phyloP scores from a whole-genome alignment of 345 rosid genomes.

The Populus ilicifolia region DNA sequence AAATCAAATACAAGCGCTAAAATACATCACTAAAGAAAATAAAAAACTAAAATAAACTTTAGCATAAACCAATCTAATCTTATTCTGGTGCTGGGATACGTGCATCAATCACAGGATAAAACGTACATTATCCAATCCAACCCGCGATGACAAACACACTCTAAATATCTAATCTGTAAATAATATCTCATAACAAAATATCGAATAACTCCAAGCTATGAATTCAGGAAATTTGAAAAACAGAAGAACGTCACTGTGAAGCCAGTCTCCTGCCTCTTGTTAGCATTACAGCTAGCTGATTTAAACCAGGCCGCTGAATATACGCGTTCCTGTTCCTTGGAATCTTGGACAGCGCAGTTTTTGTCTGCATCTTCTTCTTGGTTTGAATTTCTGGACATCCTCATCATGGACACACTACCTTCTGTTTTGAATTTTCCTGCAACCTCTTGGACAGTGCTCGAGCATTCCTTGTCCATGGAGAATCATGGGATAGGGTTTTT shows the following conservation, averaged over 20 bases:
- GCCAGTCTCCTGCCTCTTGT: not conserved
- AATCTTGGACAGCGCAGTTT: not conserved
- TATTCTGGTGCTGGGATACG: no score
- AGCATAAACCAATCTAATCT: no score
- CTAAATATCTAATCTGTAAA: not conserved
- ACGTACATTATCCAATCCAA: no score
- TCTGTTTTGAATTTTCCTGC: not conserved
- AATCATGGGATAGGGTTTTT: no score
- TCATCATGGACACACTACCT: not conserved
- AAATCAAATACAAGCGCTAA: no score
- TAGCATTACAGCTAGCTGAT: not conserved
- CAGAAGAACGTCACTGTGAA: not conserved
- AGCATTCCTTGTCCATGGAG: not conserved
- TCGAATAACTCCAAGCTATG: not conserved
- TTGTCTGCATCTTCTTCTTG: not conserved
- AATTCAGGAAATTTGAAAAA: not conserved
- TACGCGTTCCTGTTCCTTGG: not conserved
- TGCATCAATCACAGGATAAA: no score
- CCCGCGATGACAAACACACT: no score
- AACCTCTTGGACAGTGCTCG: not conserved
- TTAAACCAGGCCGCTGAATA: no score
- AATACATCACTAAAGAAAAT: no score
- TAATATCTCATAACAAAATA: not conserved
- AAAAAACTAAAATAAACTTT: no score
- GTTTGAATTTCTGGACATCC: not conserved